These are phyloP conservation scores for Fusarium algeriense DNA, from an alignment of 2,329 filamentous ascomycete genomes.

Conservation along the genomic window DNA sequence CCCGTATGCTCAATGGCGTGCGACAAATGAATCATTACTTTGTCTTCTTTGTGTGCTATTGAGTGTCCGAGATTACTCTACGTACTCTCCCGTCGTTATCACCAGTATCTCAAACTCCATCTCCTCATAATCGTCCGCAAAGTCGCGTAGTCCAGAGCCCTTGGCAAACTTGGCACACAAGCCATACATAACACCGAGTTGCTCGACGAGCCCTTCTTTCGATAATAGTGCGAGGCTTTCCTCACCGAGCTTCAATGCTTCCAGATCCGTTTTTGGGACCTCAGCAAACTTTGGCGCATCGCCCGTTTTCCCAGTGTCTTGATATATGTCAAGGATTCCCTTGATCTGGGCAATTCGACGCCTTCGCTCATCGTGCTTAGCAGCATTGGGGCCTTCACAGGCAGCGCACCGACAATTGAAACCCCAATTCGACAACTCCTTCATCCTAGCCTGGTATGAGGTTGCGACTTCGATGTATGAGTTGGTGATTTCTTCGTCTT, in stretches of 20 bases:
- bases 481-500: slow-evolving; percentile 19
- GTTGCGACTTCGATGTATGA: slow-evolving; percentile 22
- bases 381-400: neutral
- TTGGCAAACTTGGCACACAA: slow-evolving; percentile 18
- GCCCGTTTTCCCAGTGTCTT: neutral
- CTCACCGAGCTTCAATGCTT: slow-evolving; percentile 3
- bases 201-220: slow-evolving; percentile 5
- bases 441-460: neutral
- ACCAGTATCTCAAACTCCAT: slow-evolving; percentile 20
- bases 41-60: too few species aligned
- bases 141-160: neutral
- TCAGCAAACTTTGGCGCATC: slow-evolving; percentile 7
- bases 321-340: slow-evolving; percentile 14
- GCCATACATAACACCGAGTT: slow-evolving; percentile 19
- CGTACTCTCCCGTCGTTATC: slow-evolving; percentile 13
- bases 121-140: slow-evolving; percentile 4
- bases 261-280: slow-evolving; percentile 5
- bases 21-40: too few species aligned
- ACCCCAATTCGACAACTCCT: slow-evolving; percentile 17
- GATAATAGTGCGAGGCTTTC: neutral
- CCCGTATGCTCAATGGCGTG: accelerated
- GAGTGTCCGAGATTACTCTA: neutral
- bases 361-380: slow-evolving; percentile 13
- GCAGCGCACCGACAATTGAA: neutral
- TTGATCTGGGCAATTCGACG: slow-evolving; percentile 16